phyloP scores from a whole-genome alignment of 208 protist genomes.

The Trypanosoma lewisi region DNA sequence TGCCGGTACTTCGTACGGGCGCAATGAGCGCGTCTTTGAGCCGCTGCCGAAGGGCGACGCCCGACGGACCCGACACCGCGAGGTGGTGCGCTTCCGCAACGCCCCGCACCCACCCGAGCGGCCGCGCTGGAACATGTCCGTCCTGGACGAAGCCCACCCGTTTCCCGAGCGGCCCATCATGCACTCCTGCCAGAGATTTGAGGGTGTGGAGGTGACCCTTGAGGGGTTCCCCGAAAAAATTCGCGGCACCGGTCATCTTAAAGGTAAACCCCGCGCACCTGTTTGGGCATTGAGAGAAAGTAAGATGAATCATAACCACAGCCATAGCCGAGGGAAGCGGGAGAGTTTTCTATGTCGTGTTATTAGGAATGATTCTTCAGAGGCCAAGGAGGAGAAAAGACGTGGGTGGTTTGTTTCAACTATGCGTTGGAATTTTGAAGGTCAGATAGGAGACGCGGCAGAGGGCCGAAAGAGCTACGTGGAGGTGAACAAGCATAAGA shows the following conservation, averaged over 20 bases:
- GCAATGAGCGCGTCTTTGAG: conserved; percentile 48
- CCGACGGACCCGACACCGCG: conserved; percentile 26
- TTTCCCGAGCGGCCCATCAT: conserved; percentile 66
- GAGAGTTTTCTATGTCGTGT: conserved; percentile 45
- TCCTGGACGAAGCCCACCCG: conserved; percentile 62
- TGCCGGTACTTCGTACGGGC: conserved; percentile 30
- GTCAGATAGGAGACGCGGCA: not conserved
- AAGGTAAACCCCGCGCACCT: conserved; percentile 17
- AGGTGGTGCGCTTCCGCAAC: conserved; percentile 45
- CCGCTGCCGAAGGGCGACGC: conserved; percentile 30
- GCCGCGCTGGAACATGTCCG: conserved; percentile 67
- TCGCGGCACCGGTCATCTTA: conserved; percentile 38
- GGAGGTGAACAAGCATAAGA: conserved; percentile 26
- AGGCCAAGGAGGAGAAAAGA: conserved; percentile 31
- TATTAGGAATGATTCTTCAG: conserved; percentile 39
- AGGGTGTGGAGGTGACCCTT: conserved; percentile 52
- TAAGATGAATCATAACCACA: conserved; percentile 1
- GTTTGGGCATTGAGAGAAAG: conserved; percentile 16
- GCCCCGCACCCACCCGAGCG: conserved; percentile 25
- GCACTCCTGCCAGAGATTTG: conserved; percentile 51
- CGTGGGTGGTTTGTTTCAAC: conserved; percentile 48
- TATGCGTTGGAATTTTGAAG: not conserved
- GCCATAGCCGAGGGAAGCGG: too few species aligned
- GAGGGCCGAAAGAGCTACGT: conserved; percentile 29
- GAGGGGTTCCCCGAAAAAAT: conserved; percentile 56